phyloP scores from a whole-genome alignment of 345 rosid species.

The Hirschfeldia incana region DNA sequence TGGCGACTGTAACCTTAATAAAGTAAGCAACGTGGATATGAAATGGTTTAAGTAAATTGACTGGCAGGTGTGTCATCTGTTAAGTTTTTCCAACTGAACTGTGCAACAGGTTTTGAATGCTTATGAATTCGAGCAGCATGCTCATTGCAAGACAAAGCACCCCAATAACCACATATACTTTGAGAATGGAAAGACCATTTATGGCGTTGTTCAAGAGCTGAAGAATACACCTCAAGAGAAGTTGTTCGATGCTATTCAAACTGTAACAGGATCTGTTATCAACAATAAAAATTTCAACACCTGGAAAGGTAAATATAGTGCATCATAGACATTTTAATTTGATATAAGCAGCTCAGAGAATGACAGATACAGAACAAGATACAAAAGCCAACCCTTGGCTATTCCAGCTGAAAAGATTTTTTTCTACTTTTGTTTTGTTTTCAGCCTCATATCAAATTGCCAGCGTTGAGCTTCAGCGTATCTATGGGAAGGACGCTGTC shows the following conservation, averaged over 20 bases:
- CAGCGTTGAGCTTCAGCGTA: conserved; percentile 83
- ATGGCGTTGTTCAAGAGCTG: conserved; percentile 87
- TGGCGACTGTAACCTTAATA: conserved; percentile 60
- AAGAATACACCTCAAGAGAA: conserved; percentile 74
- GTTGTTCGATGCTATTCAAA: conserved; percentile 75
- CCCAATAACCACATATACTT: conserved; percentile 93
- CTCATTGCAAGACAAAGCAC: conserved; percentile 89
- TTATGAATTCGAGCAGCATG: conserved; percentile 89
- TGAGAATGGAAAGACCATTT: conserved; percentile 91
- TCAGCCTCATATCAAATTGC: conserved; percentile 86
- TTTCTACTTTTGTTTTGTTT: conserved; percentile 20
- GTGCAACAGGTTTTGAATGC: conserved; percentile 78
- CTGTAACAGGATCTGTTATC: conserved; percentile 77
- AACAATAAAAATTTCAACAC: conserved; percentile 77
- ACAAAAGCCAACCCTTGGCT: conserved; percentile 10
- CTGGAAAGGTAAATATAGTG: conserved; percentile 82
- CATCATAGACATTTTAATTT: not conserved
- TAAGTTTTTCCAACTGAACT: conserved; percentile 10
- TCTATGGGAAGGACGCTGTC: conserved; percentile 67
- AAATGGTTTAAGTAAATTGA: conserved; percentile 8
- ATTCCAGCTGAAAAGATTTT: conserved; percentile 11
- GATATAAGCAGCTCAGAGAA: not conserved
- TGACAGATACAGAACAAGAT: conserved; percentile 23
- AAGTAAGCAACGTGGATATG: conserved; percentile 50
- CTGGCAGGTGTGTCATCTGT: conserved; percentile 5